Evolutionary conservation across 345 rosid genomes (phyloP).

Genomic region (Anastatica hierochuntica): DNA sequence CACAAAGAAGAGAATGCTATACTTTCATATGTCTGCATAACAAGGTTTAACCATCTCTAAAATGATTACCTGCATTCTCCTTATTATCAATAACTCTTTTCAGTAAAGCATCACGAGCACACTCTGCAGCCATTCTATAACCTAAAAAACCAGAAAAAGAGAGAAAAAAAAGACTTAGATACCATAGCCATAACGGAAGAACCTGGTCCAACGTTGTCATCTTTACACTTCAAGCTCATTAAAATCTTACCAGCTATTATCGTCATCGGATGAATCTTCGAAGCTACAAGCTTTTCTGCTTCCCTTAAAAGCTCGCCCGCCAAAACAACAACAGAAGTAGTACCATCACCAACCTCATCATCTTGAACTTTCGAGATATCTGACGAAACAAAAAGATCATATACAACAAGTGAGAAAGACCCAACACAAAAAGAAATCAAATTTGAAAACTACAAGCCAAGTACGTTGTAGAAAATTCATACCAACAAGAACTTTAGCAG

Average conservation of each 20-base stretch:
- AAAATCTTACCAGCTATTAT: constrained; percentile 61
- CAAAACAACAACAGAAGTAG: constrained; percentile 96
- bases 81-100: constrained; percentile 68
- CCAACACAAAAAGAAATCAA: neutral
- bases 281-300: constrained; percentile 84
- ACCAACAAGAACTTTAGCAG: constrained; percentile 96
- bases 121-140: constrained; percentile 89
- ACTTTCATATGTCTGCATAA: neutral
- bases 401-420: neutral
- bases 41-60: neutral
- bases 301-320: constrained; percentile 93
- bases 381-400: constrained; percentile 10
- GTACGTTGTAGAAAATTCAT: constrained; percentile 26
- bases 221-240: neutral
- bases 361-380: constrained; percentile 99
- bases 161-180: neutral
- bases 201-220: neutral
- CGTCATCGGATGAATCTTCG: constrained; percentile 98
- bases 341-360: constrained; percentile 99
- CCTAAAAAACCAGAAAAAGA: constrained; percentile 37
- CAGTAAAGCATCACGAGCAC: constrained; percentile 71
- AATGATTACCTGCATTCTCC: constrained; percentile 53
- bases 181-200: neutral
- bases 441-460: neutral
- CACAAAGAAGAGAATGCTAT: neutral